Evolutionary conservation across 106 monocot genomes (phyloP).

Genomic region (Phalaenopsis aphrodite): DNA sequence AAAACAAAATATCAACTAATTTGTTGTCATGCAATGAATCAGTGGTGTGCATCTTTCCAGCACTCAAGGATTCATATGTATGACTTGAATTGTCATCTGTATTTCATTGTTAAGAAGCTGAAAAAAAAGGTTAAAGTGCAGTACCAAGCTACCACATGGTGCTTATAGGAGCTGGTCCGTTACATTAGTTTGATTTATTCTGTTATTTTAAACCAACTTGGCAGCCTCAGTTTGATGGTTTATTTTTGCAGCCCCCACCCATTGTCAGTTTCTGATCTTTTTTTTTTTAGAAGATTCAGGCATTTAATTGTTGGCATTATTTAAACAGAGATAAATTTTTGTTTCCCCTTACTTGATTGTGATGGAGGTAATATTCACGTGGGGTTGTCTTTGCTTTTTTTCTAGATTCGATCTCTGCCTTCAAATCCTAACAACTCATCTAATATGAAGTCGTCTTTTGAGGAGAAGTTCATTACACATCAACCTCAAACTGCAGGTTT

Average conservation of each 20-base stretch:
- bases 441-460: slow-evolving; percentile 57
- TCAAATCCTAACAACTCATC: slow-evolving; percentile 49
- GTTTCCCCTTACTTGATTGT: neutral
- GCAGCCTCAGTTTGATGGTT: neutral
- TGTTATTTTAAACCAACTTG: neutral
- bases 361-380: neutral
- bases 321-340: neutral
- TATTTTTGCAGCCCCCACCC: neutral
- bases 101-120: neutral
- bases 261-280: neutral
- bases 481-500: slow-evolving; percentile 75
- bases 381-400: neutral
- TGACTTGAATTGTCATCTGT: neutral
- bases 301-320: neutral
- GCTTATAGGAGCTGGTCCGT: neutral
- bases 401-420: slow-evolving; percentile 81
- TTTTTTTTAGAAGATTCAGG: neutral
- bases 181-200: neutral
- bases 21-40: neutral
- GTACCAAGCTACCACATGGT: neutral
- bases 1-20: neutral
- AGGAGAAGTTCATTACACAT: slow-evolving; percentile 72
- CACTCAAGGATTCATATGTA: neutral
- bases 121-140: neutral
- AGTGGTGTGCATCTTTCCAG: neutral